Percentiles rank a stretch among this genome's conserved stretches.
phyloP scores from a whole-genome alignment of 2,329 filamentous ascomycete genomes.

The Aspergillus ochraceus region DNA sequence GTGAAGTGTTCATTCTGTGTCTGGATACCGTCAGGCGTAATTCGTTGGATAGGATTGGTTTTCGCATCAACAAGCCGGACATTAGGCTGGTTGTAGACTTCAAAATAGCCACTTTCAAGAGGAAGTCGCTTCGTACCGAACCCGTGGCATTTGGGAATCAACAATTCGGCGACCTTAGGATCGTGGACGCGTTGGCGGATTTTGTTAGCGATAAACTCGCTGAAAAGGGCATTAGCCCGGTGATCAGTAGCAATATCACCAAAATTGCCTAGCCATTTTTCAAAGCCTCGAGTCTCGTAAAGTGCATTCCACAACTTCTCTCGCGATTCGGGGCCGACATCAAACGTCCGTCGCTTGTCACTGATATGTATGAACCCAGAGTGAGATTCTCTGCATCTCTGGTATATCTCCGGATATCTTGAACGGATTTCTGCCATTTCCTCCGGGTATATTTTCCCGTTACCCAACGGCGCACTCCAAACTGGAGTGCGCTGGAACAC shows the following conservation, averaged over 20 bases:
- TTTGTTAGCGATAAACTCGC: constrained; percentile 59
- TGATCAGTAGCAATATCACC: constrained; percentile 50
- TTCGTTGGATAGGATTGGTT: constrained; percentile 8
- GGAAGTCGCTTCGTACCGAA: constrained; percentile 56
- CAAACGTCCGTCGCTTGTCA: constrained; percentile 1
- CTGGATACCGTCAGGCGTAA: constrained; percentile 36
- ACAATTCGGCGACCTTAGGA: constrained; percentile 50
- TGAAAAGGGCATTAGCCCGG: constrained; percentile 54
- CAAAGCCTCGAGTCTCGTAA: constrained; percentile 19
- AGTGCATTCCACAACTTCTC: constrained; percentile 18
- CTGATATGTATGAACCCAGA: constrained; percentile 15
- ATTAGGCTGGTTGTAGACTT: constrained; percentile 49
- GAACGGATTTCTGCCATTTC: constrained; percentile 14
- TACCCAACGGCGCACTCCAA: constrained; percentile 26
- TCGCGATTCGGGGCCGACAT: constrained; percentile 10
- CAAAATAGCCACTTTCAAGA: constrained; percentile 54
- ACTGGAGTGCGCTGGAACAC: constrained; percentile 28
- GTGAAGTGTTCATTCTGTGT: constrained; percentile 38
- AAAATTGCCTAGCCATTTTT: constrained; percentile 41
- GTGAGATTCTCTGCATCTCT: constrained; percentile 10
- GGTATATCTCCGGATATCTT: constrained; percentile 16
- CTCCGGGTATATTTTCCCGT: constrained; percentile 15
- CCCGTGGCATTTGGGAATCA: constrained; percentile 55
- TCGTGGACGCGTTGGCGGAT: constrained; percentile 53
- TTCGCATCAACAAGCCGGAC: constrained; percentile 33